phyloP scores from a whole-genome alignment of 768 basidiomycete species.

The Lyophyllum shimeji region DNA sequence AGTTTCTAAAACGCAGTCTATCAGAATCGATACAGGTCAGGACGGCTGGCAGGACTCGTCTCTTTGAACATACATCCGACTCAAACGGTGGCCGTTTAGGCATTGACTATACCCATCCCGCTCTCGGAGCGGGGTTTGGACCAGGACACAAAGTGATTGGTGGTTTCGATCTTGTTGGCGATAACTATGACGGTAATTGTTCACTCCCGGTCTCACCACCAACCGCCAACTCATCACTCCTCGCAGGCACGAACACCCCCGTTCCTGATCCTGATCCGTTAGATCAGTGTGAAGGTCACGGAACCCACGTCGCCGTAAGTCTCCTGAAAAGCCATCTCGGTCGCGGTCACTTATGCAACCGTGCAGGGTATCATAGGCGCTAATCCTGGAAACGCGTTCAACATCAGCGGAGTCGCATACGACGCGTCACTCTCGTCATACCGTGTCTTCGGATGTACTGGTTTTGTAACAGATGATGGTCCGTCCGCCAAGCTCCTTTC shows the following conservation, averaged over 20 bases:
- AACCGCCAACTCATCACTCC: neutral
- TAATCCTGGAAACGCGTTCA: conserved; percentile 57
- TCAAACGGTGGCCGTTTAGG: conserved; percentile 21
- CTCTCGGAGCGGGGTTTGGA: conserved; percentile 54
- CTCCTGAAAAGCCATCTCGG: neutral
- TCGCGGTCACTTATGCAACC: conserved; percentile 20
- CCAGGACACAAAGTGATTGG: conserved; percentile 53
- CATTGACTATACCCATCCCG: conserved; percentile 56
- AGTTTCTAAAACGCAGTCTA: neutral
- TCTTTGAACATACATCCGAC: neutral
- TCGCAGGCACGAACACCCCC: conserved; percentile 42
- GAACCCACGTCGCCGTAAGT: conserved; percentile 55
- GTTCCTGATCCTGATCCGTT: conserved; percentile 52
- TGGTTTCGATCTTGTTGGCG: conserved; percentile 60
- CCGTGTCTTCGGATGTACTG: conserved; percentile 62
- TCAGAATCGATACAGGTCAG: conserved; percentile 50
- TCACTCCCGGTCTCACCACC: neutral
- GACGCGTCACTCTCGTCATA: conserved; percentile 54
- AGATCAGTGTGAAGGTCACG: conserved; percentile 52
- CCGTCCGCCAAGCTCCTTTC: conserved; percentile 9
- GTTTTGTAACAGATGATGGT: conserved; percentile 53
- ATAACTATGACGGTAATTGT: conserved; percentile 43
- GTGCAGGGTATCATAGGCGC: conserved; percentile 60
- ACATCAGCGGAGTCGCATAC: conserved; percentile 71
- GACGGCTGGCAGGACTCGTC: conserved; percentile 2